Base-by-base conservation (phyloP, 176 grass and related monocot genomes). In the Raddia distichophylla region DNA sequence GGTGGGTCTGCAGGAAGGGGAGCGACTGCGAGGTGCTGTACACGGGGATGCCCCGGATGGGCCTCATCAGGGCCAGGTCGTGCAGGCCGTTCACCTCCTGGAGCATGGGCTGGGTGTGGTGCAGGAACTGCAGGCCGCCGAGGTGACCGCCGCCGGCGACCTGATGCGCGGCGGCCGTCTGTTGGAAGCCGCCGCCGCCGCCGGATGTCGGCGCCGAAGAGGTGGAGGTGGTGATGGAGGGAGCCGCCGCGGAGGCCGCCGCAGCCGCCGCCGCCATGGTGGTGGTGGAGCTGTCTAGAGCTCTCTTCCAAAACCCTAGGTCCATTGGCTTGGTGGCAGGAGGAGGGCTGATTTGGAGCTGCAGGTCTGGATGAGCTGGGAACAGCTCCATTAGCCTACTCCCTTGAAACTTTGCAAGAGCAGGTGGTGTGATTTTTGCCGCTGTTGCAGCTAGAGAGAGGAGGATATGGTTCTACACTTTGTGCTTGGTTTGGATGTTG, bases 271-370 rank as follows among this genome's bases (percentile, higher is more conserved):
- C 50, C 0, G 52, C 3, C 6, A 52, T 49, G 4, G 62, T n/a
- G 8, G 58, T 73, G 2, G 55, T 63, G 71, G 70, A 64, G 80
- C 64, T 78, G 14, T 92, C 84, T n/a, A 92, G 77, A 16, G 92
- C 62, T 74, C 90, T 82, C 79, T 89, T 97, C 90, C 88, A 92
- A 85, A 94, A 97, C 92, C 95, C 95, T 93, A 97, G 74, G n/a
- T 94, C 90, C 83, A 87, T 62, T 65, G 81, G 48, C 78, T 91
- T 78, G 60, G 61, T 91, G 69, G 81, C 76, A 14, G 82, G 73
- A 14, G 90, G 90, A 45, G 89, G 82, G 11, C 86, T 97, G 73
- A 97, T 94, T 84, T 97, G 95, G 62, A 97, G 86, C 76, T 93
- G 93, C 27, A 98, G 79, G 80, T 98, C 95, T 49, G 95, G 95